phyloP scores from a whole-genome alignment of 2,329 filamentous ascomycete species.

The Phialophora macrospora region DNA sequence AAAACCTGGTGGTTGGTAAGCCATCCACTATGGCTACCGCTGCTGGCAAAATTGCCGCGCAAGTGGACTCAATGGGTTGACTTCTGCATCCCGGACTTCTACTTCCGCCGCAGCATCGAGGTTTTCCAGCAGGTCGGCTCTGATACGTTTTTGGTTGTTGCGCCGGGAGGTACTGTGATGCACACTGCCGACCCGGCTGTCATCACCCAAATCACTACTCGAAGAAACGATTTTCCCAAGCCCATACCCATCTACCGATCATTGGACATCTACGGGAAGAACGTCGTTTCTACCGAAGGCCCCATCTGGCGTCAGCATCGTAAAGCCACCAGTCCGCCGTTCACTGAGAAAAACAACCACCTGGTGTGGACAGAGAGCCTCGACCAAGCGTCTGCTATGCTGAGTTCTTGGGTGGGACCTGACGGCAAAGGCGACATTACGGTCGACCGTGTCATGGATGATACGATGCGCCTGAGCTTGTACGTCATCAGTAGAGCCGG shows the following conservation, averaged over 20 bases:
- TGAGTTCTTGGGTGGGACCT: conserved; percentile 61
- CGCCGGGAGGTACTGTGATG: conserved; percentile 59
- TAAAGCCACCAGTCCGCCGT: conserved; percentile 71
- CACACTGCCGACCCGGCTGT: conserved; percentile 68
- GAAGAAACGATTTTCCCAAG: conserved; percentile 74
- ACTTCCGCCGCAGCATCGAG: conserved; percentile 43
- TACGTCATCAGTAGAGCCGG: conserved; percentile 71
- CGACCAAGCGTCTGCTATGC: conserved; percentile 66
- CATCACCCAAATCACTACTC: conserved; percentile 67
- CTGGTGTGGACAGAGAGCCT: conserved; percentile 69
- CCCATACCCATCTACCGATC: conserved; percentile 63
- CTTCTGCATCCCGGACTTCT: conserved; percentile 42
- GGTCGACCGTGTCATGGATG: conserved; percentile 62
- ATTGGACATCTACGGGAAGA: conserved; percentile 71
- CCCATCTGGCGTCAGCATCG: conserved; percentile 72
- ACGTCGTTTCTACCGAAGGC: conserved; percentile 73
- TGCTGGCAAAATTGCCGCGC: conserved; percentile 50
- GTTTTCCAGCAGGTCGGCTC: conserved; percentile 63
- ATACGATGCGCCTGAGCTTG: conserved; percentile 68
- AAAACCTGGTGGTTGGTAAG: conserved; percentile 54
- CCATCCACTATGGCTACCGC: conserved; percentile 51
- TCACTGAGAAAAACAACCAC: conserved; percentile 76
- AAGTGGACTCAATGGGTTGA: conserved; percentile 53
- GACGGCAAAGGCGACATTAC: conserved; percentile 53
- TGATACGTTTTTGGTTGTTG: conserved; percentile 69